A percentile compares a stretch with the other conserved stretches of the same genome.
phyloP scores from a whole-genome alignment of 2,329 filamentous ascomycete species.

The Lasiodiplodia sp. region DNA sequence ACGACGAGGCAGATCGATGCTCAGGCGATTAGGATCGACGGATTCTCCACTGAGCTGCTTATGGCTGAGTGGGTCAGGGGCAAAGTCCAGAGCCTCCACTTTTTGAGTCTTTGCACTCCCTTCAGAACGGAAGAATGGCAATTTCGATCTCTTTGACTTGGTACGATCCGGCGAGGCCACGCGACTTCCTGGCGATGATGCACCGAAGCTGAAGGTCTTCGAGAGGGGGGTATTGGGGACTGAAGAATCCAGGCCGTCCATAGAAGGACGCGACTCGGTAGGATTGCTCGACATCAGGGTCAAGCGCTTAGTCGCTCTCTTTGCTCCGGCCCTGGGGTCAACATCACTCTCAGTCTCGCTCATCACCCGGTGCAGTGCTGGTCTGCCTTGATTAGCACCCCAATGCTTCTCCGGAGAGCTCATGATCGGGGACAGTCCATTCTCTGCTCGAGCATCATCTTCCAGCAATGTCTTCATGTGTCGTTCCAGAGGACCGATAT shows the following conservation, averaged over 20 bases:
- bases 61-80: conserved; percentile 5
- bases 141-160: conserved; percentile 47
- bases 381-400: conserved; percentile 32
- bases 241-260: conserved; percentile 48
- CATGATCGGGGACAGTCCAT: conserved; percentile 46
- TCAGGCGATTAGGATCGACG: conserved; percentile 3
- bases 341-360: conserved; percentile 34
- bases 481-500: conserved; percentile 55
- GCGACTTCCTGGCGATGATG: conserved; percentile 48
- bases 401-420: conserved; percentile 51
- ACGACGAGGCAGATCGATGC: conserved; percentile 10
- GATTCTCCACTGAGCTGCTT: conserved; percentile 20
- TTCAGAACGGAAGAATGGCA: conserved; percentile 52
- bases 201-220: conserved; percentile 41
- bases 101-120: conserved; percentile 45
- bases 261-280: conserved; percentile 46
- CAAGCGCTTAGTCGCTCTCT: conserved; percentile 18
- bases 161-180: conserved; percentile 34
- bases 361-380: conserved; percentile 44
- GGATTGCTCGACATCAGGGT: conserved; percentile 15
- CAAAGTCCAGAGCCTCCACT: conserved; percentile 35
- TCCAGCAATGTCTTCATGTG: conserved; percentile 55
- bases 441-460: conserved; percentile 45
- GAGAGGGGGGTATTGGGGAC: conserved; percentile 48
- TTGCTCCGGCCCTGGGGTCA: conserved; percentile 14